Evolutionary conservation across 805 yeast species (phyloP), one percentile per base, ranked within the genome.

Genomic region (Candida parachauliodes): DNA sequence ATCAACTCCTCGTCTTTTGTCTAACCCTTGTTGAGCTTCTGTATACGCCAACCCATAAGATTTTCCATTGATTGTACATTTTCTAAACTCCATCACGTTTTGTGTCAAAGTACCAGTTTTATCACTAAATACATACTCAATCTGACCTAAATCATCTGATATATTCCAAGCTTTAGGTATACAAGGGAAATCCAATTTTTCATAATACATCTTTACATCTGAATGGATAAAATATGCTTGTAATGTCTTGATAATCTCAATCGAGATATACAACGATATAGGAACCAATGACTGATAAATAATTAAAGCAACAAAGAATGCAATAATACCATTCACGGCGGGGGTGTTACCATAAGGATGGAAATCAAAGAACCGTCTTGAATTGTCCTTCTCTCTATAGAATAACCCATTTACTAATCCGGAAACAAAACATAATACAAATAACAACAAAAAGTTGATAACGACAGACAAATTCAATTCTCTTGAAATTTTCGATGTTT

Each of bases 61-160:
- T 27, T 71, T 71, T 19, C 87, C 84, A 38, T 74, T 76, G 41
- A 85, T 72, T 4, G 88, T 74, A 55, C 88, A 82, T 53, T 84
- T 84, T 43, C 79, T 77, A 62, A 83, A 85, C 53, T 83, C 88
- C 94, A 84, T 84, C 18, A 82, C 77, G 51, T 84, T 84, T 58
- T 84, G 91, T 5, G 94, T 84, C 50, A 84, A 65, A 0, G 94
- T 84, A 25, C 94, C 94, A 0, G 94, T 84, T 57, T 84, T 84
- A 63, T 84, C 94, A 55, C 88, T 79, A 58, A 84, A 84, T 28
- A 84, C 74, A 54, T 82, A 84, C 57, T 84, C 93, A 42, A 84
- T 80, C 55, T 84, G 94, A 14, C 94, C 94, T 45, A 84, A 68
- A 57, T 84, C 94, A 59, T 84, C 94, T 5, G 88, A 81, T 31